Percentiles rank a stretch among this genome's conserved stretches.
Conservation (phyloP, 2,329 filamentous ascomycete species). For the Clonostachys rhizophaga region DNA sequence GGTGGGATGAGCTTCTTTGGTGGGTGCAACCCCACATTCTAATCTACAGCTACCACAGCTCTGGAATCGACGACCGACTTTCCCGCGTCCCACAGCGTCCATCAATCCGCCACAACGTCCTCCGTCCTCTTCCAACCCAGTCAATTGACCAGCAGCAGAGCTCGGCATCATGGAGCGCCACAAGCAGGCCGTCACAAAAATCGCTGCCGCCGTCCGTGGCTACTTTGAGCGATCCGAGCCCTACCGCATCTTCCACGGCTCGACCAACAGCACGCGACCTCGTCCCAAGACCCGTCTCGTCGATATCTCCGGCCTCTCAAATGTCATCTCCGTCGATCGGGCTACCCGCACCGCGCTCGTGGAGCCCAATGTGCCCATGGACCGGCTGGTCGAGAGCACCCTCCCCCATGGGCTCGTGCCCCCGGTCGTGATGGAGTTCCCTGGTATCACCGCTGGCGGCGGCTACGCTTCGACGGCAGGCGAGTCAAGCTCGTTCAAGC, state of each 20-base stretch:
- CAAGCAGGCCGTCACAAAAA: conserved; percentile 37
- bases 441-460: conserved; percentile 69
- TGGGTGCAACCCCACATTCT: not conserved
- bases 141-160: not conserved
- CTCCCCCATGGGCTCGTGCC: conserved; percentile 62
- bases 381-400: conserved; percentile 61
- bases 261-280: conserved; percentile 68
- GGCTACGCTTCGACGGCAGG: conserved; percentile 68
- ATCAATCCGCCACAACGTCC: not conserved
- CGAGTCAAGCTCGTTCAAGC: conserved; percentile 64
- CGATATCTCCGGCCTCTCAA: conserved; percentile 60
- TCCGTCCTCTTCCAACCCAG: not conserved
- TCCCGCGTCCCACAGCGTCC: not conserved
- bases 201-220: conserved; percentile 39
- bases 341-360: conserved; percentile 56
- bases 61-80: not conserved
- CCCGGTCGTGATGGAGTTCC: conserved; percentile 73
- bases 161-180: conserved; percentile 42
- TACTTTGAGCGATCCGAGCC: conserved; percentile 45
- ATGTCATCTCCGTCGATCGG: conserved; percentile 60
- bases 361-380: conserved; percentile 75
- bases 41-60: not conserved
- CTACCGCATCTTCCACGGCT: conserved; percentile 74
- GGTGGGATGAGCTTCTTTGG: not conserved
- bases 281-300: conserved; percentile 30